Evolutionary conservation across 2,329 filamentous ascomycete genomes (phyloP).

Genomic region (Ophiostoma ulmi): DNA sequence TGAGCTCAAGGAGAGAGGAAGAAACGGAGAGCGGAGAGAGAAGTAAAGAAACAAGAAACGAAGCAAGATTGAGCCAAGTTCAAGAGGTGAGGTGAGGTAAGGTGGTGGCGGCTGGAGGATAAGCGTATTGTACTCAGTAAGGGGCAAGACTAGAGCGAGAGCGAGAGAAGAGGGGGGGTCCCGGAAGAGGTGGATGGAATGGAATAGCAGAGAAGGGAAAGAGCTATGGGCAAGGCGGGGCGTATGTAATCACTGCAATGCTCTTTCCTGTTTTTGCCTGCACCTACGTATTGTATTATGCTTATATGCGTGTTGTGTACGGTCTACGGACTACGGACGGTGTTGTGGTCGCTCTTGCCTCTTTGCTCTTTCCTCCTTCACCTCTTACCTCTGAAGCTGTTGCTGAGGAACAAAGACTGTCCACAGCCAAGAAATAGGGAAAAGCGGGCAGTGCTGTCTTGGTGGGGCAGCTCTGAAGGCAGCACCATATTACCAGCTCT

Average conservation of each 20-base stretch:
- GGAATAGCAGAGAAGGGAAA: slow-evolving; percentile 3
- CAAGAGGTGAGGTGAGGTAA: slow-evolving; percentile 18
- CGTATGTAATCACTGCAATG: neutral
- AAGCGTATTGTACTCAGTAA: neutral
- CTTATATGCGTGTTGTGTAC: neutral
- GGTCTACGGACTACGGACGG: too few species aligned
- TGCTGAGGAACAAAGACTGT: neutral
- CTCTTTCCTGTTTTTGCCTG: neutral
- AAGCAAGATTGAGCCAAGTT: neutral
- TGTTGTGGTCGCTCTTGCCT: neutral
- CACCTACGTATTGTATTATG: neutral
- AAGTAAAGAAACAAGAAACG: neutral
- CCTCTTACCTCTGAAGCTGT: neutral
- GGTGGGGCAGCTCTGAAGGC: slow-evolving; percentile 9
- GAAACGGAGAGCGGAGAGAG: neutral
- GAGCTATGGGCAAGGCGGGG: slow-evolving; percentile 9
- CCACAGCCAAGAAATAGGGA: slow-evolving; percentile 4
- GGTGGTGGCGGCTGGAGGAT: slow-evolving; percentile 17
- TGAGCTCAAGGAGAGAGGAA: neutral
- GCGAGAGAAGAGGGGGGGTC: slow-evolving; percentile 6
- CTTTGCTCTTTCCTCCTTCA: neutral
- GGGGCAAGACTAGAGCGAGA: slow-evolving; percentile 14
- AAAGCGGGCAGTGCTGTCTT: slow-evolving; percentile 17
- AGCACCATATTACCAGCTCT: neutral
- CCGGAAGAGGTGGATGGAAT: slow-evolving; percentile 22